Base-by-base conservation (phyloP, 257 asterid genomes). In the Dorcoceras hygrometricum region DNA sequence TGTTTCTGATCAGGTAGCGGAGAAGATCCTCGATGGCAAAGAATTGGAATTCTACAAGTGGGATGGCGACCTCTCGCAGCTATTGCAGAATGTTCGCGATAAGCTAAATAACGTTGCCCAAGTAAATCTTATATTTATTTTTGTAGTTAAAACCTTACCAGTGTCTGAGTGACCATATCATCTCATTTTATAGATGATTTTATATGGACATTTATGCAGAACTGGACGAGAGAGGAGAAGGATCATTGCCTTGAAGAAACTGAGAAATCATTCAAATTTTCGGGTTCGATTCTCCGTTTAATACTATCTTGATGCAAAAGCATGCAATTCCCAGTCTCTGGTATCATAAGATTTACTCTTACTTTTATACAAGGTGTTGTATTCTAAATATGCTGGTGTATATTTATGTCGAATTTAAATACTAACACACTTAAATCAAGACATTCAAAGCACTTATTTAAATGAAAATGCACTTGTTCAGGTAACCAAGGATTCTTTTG, bases 21-120 rank as follows among this genome's bases (percentile, higher is more conserved):
- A 84, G 74, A 81, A 73, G 80, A 76, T 89, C 65, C 90, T 92
- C 1, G 51, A 83, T 26, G 83, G 87, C 67, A 77, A 84, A 82
- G 98, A 87, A 74, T 62, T 92, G 88, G 97, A 89, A 76, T 92
- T 92, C 81, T 92, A 92, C 83, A 87, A 86, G 73, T 92, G 98
- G 98, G 95, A 89, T 0, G 91, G 98, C 2, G 95, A 89, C 20
- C 81, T 92, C 5, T 75, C 96, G 31, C 88, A 84, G n/a, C 83
- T 89, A 28, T 64, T 89, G 84, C 97, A 92, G 76, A 87, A 82
- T 65, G 96, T 92, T 61, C 82, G 96, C 54, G 96, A 83, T 51
- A 92, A 92, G 81, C 81, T 92, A 63, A 89, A 92, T 48, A 69
- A 63, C 72, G 95, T 92, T 72, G 95, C 97, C 63, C 81, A 89